Percentiles rank a stretch among this genome's conserved stretches.
phyloP scores from a whole-genome alignment of 306 rosid genomes.

The Lablab purpureus region DNA sequence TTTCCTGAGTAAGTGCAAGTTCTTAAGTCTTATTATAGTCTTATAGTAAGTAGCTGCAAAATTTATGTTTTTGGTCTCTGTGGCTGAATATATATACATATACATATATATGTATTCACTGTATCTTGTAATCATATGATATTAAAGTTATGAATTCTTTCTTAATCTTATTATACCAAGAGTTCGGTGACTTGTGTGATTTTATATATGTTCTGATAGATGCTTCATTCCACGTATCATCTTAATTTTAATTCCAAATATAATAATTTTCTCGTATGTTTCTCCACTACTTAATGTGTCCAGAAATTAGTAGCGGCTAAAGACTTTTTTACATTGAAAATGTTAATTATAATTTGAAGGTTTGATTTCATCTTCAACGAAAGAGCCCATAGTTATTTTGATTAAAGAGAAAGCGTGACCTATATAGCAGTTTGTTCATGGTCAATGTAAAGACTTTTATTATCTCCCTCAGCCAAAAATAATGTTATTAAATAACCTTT shows the following conservation, averaged over 20 bases:
- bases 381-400: not conserved
- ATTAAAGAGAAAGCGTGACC: not conserved
- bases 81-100: conserved; percentile 10
- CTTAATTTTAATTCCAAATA: not conserved
- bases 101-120: not conserved
- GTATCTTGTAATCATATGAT: conserved; percentile 35
- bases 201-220: not conserved
- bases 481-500: no score
- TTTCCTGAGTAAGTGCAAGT: conserved; percentile 5
- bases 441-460: no score
- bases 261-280: not conserved
- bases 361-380: not conserved
- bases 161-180: no score
- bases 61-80: conserved; percentile 6
- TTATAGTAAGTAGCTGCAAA: not conserved
- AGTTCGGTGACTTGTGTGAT: no score
- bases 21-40: not conserved
- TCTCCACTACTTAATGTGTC: not conserved
- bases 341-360: not conserved
- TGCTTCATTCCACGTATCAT: not conserved
- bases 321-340: not conserved
- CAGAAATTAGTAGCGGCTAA: not conserved
- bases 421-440: not conserved
- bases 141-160: not conserved
- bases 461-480: no score